Evolutionary conservation across 495 filamentous ascomycete species (phyloP), one percentile per base, ranked within the genome.

Genomic region (Xylaria flabelliformis): DNA sequence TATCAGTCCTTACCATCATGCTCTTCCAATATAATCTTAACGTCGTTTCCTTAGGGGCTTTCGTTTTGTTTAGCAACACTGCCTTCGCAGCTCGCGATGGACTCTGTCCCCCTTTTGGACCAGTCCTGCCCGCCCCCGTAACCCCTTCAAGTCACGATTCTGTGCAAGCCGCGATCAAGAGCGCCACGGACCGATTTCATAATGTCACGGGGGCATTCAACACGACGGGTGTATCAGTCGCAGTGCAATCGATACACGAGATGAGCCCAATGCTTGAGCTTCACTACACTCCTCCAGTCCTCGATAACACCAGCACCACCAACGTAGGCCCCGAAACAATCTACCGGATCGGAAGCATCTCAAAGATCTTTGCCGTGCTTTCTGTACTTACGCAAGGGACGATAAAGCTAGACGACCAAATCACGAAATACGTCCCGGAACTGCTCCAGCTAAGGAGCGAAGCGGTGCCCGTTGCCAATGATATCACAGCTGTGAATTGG

Each of bases 341-440:
- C 24, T 89, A 87, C 72, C 81, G 84, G 13, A 73, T 88, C 10
- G 87, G 83, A 10, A 88, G 86, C 66, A 75, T 88, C 41, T 85
- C 85, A 0, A 90, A 90, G 69, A 77, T 88, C 24, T 81, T 88
- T 63, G 82, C 86, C 0, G 82, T 83, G 0, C 81, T 85, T 24
- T 80, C 82, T 1, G 69, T 84, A 0, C 74, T 89, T 48, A 68
- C 85, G 15, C 74, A 82, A 42, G 73, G 74, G 7, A 70, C 74
- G 0, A 76, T 82, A 4, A 81, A 83, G 32, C 76, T 84, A 74
- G 83, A 88, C 10, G 83, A 83, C 41, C 79, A 83, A 0, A 74
- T 88, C 50, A 84, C 83, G 2, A 77, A 87, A 21, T 83, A 84
- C 51, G 78, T 85, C 41, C 85, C 85, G 1, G 77, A 82, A 44